Evolutionary conservation across 768 basidiomycete species (phyloP).

Genomic region (Infundibulicybe gibba): DNA sequence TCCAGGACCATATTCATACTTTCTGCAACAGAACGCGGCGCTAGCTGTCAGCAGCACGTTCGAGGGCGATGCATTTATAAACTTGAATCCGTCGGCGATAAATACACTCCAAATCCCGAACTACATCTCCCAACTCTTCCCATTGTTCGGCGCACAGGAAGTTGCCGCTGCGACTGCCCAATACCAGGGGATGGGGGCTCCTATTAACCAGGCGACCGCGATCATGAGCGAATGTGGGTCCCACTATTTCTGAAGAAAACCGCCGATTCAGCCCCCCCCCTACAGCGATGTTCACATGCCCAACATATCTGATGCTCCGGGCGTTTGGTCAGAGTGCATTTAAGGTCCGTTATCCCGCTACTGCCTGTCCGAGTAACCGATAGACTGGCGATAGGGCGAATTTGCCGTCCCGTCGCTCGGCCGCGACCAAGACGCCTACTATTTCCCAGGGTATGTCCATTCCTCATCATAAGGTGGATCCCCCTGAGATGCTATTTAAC

Average conservation of each 20-base stretch:
- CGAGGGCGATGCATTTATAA: constrained; percentile 35
- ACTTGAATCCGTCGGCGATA: constrained; percentile 22
- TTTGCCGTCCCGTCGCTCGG: constrained; percentile 35
- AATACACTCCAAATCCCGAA: constrained; percentile 19
- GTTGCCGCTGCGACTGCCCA: constrained; percentile 16
- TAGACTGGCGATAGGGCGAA: constrained; percentile 22
- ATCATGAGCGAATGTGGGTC: constrained; percentile 38
- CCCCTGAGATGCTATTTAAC: constrained; percentile 44
- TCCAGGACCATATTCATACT: constrained; percentile 17
- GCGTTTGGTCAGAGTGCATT: constrained; percentile 23
- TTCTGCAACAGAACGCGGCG: constrained; percentile 17
- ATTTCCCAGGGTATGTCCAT: constrained; percentile 25
- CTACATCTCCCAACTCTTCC: constrained; percentile 36
- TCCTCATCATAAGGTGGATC: constrained; percentile 17
- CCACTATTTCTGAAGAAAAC: background rate
- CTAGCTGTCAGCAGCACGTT: constrained; percentile 35
- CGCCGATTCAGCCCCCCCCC: background rate
- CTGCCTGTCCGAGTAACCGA: background rate
- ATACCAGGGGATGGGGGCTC: constrained; percentile 27
- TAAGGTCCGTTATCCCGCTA: constrained; percentile 19
- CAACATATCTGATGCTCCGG: constrained; percentile 30
- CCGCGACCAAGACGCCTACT: constrained; percentile 35
- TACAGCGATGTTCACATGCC: constrained; percentile 39
- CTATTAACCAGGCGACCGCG: constrained; percentile 24
- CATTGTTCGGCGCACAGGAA: constrained; percentile 23